Evolutionary conservation across 192 early-diverging fungal genomes (phyloP), one percentile per base, ranked within the genome.

Genomic region (Coemansia brasiliensis): DNA sequence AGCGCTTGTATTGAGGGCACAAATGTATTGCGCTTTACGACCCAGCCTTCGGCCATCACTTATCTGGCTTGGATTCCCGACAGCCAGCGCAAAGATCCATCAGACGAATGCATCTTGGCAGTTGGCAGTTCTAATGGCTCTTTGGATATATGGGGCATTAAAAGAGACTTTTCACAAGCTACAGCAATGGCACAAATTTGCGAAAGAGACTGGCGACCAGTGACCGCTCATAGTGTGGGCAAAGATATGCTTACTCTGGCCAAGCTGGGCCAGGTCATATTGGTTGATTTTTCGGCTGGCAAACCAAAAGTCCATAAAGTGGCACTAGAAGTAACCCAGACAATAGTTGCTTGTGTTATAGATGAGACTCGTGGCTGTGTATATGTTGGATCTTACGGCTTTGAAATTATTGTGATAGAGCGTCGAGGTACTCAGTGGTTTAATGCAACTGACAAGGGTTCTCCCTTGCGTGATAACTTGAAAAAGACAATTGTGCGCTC

Each of bases 351-450:
- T n/a, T 79, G 75, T n/a, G 61, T 44, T 4, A 54, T 79, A 2
- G 75, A 79, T 27, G 52, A 61, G 43, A 8, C 25, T 3, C 35
- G 75, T 39, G 50, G 32, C 7, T 6, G 58, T 20, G 53, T 65
- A 4, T 79, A 79, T 24, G 39, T 79, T 37, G 69, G 68, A 0
- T 17, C 75, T 2, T 40, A 49, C 9, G 69, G 68, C 0, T 79
- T 72, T 63, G 46, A 40, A 5, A 22, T 67, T 4, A 57, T 52
- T 40, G 65, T 79, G 42, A 45, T 79, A 32, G 53, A 39, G 24
- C 39, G 37, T 3, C 25, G 20, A 8, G 27, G 35, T 3, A 52
- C 38, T 22, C 37, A 35, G 39, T 79, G 69, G 69, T 2, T 11
- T 15, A 42, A 69, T 25, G 55, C 26, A 4, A 4, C 32, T 1